phyloP scores from a whole-genome alignment of 306 rosid species.

The Vigna hirtella region DNA sequence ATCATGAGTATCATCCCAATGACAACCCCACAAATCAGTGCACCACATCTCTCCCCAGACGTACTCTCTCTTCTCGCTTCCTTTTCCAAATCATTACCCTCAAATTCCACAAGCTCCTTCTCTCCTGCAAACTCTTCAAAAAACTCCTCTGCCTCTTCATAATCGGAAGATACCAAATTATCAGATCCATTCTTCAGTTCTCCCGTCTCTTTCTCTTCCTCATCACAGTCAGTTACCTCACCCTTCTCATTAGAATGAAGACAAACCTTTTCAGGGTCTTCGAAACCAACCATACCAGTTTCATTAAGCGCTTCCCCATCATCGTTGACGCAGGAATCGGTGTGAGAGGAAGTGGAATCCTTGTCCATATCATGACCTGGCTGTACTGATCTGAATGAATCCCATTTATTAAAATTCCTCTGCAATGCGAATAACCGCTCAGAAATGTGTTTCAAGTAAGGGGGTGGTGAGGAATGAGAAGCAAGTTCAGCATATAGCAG shows the following conservation, averaged over 20 bases:
- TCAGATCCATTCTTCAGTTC: slow-evolving; percentile 8
- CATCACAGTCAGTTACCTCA: neutral
- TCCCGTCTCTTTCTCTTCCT: neutral
- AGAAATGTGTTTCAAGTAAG: slow-evolving; percentile 41
- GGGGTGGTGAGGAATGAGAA: slow-evolving; percentile 46
- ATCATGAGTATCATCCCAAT: slow-evolving; percentile 58
- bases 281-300: slow-evolving; percentile 11
- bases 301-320: slow-evolving; percentile 45
- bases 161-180: slow-evolving; percentile 3
- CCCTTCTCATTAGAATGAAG: slow-evolving; percentile 26
- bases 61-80: neutral
- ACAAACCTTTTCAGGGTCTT: slow-evolving; percentile 28
- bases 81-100: slow-evolving; percentile 27
- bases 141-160: slow-evolving; percentile 41
- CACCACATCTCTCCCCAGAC: slow-evolving; percentile 46
- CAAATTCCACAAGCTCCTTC: slow-evolving; percentile 31
- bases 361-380: slow-evolving; percentile 19
- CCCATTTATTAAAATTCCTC: slow-evolving; percentile 35
- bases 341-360: slow-evolving; percentile 55
- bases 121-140: slow-evolving; percentile 26
- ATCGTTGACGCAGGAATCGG: slow-evolving; percentile 51
- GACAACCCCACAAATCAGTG: slow-evolving; percentile 50
- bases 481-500: slow-evolving; percentile 56
- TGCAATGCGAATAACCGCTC: slow-evolving; percentile 37
- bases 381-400: neutral